These are phyloP conservation scores for Aristolochia californica DNA, from an alignment of 164 flowering plant species.

Conservation along the genomic window DNA sequence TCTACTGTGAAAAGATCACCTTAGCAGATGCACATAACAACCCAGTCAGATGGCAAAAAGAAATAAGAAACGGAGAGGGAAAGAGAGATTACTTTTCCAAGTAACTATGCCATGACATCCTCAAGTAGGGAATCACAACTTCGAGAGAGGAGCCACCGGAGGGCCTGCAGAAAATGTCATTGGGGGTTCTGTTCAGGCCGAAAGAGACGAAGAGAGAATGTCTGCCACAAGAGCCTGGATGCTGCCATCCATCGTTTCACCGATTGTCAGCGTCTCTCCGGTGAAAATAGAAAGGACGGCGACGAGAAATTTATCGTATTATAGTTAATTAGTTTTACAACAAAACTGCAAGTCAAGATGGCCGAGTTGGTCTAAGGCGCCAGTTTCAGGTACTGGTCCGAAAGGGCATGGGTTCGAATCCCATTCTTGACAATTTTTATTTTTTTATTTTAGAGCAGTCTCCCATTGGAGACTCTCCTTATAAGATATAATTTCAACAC, in stretches of 20 bases:
- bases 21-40: too few species aligned
- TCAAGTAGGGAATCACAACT: slow-evolving; percentile 81
- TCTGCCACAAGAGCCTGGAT: slow-evolving; percentile 58
- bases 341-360: slow-evolving; percentile 98
- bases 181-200: background rate
- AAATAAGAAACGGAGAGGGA: background rate
- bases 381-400: slow-evolving; percentile 99
- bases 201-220: slow-evolving; percentile 16
- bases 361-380: slow-evolving; percentile 99
- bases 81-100: slow-evolving; percentile 48
- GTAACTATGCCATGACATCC: slow-evolving; percentile 74
- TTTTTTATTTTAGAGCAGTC: too few species aligned
- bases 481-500: too few species aligned
- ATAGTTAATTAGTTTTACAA: too few species aligned
- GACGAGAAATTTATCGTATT: too few species aligned
- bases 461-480: too few species aligned
- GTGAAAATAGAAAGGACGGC: background rate
- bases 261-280: background rate
- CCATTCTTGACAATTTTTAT: slow-evolving; percentile 25
- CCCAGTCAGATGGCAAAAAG: too few species aligned
- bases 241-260: slow-evolving; percentile 24
- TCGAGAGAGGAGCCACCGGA: slow-evolving; percentile 83
- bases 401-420: slow-evolving; percentile 81
- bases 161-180: slow-evolving; percentile 27
- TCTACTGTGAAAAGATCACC: too few species aligned